phyloP scores from a whole-genome alignment of 306 rosid genomes.

The Abrus precatorius region DNA sequence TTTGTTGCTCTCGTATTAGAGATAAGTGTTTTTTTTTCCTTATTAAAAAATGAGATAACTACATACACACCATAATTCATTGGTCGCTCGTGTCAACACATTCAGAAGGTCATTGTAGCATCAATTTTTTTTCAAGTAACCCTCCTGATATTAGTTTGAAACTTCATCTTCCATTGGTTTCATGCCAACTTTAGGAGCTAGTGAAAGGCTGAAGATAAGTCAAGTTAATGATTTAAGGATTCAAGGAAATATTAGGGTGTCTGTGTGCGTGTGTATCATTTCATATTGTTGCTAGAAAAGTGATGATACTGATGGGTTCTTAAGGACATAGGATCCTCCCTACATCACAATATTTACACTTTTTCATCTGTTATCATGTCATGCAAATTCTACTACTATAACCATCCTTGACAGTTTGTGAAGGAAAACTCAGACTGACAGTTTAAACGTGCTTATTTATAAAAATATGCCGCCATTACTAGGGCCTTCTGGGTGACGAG shows the following conservation, averaged over 20 bases:
- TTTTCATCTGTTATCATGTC: background rate
- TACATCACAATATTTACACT: background rate
- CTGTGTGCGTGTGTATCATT: background rate
- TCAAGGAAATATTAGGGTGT: background rate
- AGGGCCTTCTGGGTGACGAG: background rate
- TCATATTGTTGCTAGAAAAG: background rate
- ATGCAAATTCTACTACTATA: background rate
- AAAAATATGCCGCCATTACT: background rate
- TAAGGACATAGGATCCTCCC: background rate
- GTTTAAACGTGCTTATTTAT: background rate
- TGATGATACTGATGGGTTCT: background rate
- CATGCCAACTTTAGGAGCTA: background rate
- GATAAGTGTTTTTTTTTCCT: background rate
- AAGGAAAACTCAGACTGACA: background rate
- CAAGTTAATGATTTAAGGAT: background rate
- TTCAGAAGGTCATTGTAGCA: background rate
- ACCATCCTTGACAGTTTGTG: constrained; percentile 2
- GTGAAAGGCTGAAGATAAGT: background rate
- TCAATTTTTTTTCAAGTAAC: background rate
- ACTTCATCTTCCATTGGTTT: background rate
- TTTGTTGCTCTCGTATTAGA: background rate
- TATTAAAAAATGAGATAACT: background rate
- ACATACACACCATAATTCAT: background rate
- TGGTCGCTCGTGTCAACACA: background rate
- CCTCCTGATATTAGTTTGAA: background rate